These are phyloP conservation scores for Phlegmacium glaucopus DNA, from an alignment of 768 basidiomycete genomes.

Conservation along the genomic window DNA sequence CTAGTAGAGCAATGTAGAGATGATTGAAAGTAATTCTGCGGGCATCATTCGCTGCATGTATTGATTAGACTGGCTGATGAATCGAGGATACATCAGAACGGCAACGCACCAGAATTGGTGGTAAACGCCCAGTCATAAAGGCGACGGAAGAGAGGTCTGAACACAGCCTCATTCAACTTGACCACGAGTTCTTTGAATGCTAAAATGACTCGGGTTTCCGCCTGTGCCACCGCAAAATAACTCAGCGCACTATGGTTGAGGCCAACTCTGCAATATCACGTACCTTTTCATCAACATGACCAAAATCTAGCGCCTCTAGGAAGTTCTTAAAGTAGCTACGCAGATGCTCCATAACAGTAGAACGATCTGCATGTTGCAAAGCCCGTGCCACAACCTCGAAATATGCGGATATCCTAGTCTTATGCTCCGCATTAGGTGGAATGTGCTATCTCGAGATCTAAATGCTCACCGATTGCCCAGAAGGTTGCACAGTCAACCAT, in stretches of 20 bases:
- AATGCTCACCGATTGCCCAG: conserved; percentile 32
- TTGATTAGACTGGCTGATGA: background rate
- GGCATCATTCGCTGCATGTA: conserved; percentile 29
- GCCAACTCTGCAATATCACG: too few species aligned
- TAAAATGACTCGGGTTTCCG: conserved; percentile 50
- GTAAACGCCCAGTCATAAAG: conserved; percentile 95
- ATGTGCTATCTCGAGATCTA: background rate
- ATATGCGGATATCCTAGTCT: conserved; percentile 46
- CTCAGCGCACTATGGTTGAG: background rate
- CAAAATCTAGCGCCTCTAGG: conserved; percentile 70
- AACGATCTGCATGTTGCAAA: conserved; percentile 60
- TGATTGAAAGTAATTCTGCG: conserved; percentile 73
- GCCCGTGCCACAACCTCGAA: conserved; percentile 67
- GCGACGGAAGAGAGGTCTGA: conserved; percentile 88
- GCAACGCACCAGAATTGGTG: conserved; percentile 41
- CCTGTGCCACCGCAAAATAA: conserved; percentile 28
- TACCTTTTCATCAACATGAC: conserved; percentile 24
- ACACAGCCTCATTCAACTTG: conserved; percentile 89
- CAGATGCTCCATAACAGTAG: conserved; percentile 61
- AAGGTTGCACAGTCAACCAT: conserved; percentile 42
- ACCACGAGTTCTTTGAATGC: conserved; percentile 89
- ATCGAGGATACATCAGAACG: background rate
- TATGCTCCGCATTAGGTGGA: conserved; percentile 1
- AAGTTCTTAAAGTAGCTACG: conserved; percentile 74
- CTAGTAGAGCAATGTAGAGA: conserved; percentile 68